Evolutionary conservation across 1,139 yeast genomes (phyloP), one percentile per base, ranked within the genome.

Genomic region (Petasospora rhodanensis): DNA sequence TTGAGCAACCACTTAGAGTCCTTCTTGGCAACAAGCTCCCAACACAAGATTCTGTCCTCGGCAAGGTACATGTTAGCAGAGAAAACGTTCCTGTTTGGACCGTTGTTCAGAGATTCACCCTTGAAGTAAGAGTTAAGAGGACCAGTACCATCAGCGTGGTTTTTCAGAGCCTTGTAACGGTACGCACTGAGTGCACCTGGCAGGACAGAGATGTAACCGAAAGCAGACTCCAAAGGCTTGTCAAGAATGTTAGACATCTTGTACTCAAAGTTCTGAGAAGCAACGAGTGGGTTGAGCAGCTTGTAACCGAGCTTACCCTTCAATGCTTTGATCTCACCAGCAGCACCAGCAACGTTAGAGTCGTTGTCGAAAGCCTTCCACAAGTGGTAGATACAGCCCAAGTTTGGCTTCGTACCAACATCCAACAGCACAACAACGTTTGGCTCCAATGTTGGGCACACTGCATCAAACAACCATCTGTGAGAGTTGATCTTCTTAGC

Each of bases 141-240:
- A 5, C 97, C 97, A 3, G 93, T 82, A 10, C 97, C 97, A 55
- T 84, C 95, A 3, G 73, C 82, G 52, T 84, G 84, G 50, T 87
- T 85, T 46, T 71, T 75, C 45, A 89, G 66, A 0, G 98, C 98
- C 39, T 85, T 74, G 54, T 83, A 91, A 50, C 98, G 70, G 58
- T 91, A 91, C 1, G 97, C 97, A 0, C 96, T 85, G 35, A 91
- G 66, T 0, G 98, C 98, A 56, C 98, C 97, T 0, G 98, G 98
- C 31, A 91, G 68, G 24, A 91, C 98, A 2, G 93, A 73, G 41
- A 91, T 87, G 56, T 87, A 91, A 12, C 98, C 98, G 60, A 89
- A 91, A 4, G 79, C 74, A 24, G 95, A 83, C 60, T 91, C 98
- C 52, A 89, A 68, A 1, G 98, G 98, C 55, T 91, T 91, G 59